These are phyloP conservation scores for Cryptococcus sp. DNA, from an alignment of 1,284 basidiomycete genomes.

Conservation along the genomic window DNA sequence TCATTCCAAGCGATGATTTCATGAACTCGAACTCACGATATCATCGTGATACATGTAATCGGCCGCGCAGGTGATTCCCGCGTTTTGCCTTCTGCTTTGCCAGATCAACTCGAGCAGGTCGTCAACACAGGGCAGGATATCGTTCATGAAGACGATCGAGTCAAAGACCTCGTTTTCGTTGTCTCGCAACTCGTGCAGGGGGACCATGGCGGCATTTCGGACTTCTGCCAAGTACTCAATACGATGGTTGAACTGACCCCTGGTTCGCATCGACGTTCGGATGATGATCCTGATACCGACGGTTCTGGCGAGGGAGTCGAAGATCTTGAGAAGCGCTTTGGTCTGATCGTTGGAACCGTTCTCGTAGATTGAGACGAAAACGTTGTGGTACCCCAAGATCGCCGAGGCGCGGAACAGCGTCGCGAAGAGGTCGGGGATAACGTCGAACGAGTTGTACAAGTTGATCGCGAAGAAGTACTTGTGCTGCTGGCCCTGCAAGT, in stretches of 20 bases:
- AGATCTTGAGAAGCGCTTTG: slow-evolving; percentile 87
- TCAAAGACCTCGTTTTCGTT: slow-evolving; percentile 88
- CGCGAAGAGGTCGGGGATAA: slow-evolving; percentile 92
- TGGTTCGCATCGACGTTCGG: slow-evolving; percentile 81
- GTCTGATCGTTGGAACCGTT: slow-evolving; percentile 96
- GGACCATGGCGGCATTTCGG: slow-evolving; percentile 89
- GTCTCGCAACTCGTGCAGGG: slow-evolving; percentile 86
- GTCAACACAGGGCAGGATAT: slow-evolving; percentile 91
- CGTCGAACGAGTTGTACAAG: slow-evolving; percentile 95
- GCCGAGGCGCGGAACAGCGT: slow-evolving; percentile 89
- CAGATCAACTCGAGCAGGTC: slow-evolving; percentile 93
- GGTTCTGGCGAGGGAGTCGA: slow-evolving; percentile 81
- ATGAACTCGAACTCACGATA: slow-evolving; percentile 61
- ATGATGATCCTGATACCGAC: slow-evolving; percentile 90
- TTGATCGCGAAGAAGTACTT: slow-evolving; percentile 99
- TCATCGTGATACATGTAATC: slow-evolving; percentile 98
- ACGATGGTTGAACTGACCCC: slow-evolving; percentile 95
- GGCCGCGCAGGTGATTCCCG: slow-evolving; percentile 92
- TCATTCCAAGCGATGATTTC: neutral
- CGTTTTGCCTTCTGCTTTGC: slow-evolving; percentile 87
- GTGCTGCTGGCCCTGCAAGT: slow-evolving; percentile 64
- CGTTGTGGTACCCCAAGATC: slow-evolving; percentile 91
- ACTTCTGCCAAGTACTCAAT: slow-evolving; percentile 98
- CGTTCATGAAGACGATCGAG: slow-evolving; percentile 96
- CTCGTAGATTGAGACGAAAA: slow-evolving; percentile 96